phyloP scores from a whole-genome alignment of 805 yeast species.

The Teunomyces barrocoloradensis region DNA sequence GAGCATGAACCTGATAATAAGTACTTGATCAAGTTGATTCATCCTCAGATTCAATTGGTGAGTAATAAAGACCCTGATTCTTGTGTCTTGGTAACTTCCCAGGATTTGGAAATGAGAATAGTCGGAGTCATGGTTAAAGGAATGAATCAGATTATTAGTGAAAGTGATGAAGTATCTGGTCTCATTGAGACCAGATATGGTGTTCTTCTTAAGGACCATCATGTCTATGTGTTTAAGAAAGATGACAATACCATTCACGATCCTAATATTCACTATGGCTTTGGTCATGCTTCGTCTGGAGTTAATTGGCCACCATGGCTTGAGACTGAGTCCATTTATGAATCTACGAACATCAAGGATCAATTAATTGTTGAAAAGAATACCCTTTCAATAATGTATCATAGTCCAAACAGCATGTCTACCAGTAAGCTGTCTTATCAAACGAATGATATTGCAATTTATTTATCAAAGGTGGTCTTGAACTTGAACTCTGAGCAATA shows the following conservation, averaged over 20 bases:
- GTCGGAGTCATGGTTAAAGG: conserved; percentile 44
- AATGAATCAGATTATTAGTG: conserved; percentile 34
- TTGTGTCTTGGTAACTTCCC: conserved; percentile 52
- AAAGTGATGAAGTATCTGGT: conserved; percentile 31
- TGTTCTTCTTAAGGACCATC: conserved; percentile 53
- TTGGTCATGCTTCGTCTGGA: conserved; percentile 24
- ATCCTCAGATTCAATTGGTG: conserved; percentile 78
- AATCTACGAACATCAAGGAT: conserved; percentile 14
- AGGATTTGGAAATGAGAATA: conserved; percentile 57
- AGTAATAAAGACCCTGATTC: conserved; percentile 46
- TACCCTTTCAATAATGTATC: conserved; percentile 43
- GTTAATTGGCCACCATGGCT: conserved; percentile 88
- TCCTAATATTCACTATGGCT: conserved; percentile 14
- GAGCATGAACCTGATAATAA: conserved; percentile 50
- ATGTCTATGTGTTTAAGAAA: conserved; percentile 49
- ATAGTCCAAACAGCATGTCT: conserved; percentile 52
- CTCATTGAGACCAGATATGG: conserved; percentile 58
- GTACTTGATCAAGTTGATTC: conserved; percentile 62
- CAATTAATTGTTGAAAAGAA: conserved; percentile 35
- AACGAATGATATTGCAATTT: conserved; percentile 30
- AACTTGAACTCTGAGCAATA: conserved; percentile 40
- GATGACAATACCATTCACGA: conserved; percentile 20
- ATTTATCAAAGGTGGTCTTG: conserved; percentile 37
- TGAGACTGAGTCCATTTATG: conserved; percentile 59
- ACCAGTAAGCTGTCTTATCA: conserved; percentile 22